Evolutionary conservation across 192 early-diverging fungal species (phyloP).

Genomic region (Coemansia sp.): DNA sequence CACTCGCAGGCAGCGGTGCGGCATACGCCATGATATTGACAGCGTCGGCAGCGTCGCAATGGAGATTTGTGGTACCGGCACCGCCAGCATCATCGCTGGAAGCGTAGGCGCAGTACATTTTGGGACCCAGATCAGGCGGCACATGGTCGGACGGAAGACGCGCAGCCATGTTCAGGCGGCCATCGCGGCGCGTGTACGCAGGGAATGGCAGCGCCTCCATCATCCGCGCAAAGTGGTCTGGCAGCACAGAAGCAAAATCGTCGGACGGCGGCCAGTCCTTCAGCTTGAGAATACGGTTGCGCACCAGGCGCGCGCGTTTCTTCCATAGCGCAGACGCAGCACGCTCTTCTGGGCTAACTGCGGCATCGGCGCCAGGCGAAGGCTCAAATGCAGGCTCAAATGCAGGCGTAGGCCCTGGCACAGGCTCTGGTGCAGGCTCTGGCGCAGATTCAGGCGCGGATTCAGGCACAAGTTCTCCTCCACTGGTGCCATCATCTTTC

Average conservation of each 20-base stretch:
- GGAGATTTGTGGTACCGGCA: slow-evolving; percentile 71
- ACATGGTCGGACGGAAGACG: slow-evolving; percentile 57
- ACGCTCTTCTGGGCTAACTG: too few relatives aligned
- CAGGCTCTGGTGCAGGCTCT: too few relatives aligned
- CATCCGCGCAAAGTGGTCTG: slow-evolving; percentile 58
- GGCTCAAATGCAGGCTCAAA: too few relatives aligned
- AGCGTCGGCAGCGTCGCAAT: slow-evolving; percentile 79
- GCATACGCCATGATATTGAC: slow-evolving; percentile 75
- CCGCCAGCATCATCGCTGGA: slow-evolving; percentile 56
- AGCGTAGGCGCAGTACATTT: slow-evolving; percentile 75
- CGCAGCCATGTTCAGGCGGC: slow-evolving; percentile 61
- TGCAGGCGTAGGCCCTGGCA: too few relatives aligned
- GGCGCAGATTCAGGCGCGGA: too few relatives aligned
- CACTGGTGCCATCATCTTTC: background rate
- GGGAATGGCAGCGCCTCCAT: slow-evolving; percentile 59
- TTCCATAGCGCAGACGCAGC: too few relatives aligned
- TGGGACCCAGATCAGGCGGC: slow-evolving; percentile 73
- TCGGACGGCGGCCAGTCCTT: slow-evolving; percentile 70
- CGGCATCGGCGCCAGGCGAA: too few relatives aligned
- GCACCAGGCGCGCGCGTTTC: background rate
- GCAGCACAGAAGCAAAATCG: slow-evolving; percentile 59
- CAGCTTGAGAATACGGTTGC: slow-evolving; percentile 46
- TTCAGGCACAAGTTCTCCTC: too few relatives aligned
- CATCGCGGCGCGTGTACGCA: slow-evolving; percentile 58
- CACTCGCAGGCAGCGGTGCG: slow-evolving; percentile 17